Evolutionary conservation across 2,329 filamentous ascomycete genomes (phyloP), one percentile per base, ranked within the genome.

Genomic region (Phialophora macrospora): DNA sequence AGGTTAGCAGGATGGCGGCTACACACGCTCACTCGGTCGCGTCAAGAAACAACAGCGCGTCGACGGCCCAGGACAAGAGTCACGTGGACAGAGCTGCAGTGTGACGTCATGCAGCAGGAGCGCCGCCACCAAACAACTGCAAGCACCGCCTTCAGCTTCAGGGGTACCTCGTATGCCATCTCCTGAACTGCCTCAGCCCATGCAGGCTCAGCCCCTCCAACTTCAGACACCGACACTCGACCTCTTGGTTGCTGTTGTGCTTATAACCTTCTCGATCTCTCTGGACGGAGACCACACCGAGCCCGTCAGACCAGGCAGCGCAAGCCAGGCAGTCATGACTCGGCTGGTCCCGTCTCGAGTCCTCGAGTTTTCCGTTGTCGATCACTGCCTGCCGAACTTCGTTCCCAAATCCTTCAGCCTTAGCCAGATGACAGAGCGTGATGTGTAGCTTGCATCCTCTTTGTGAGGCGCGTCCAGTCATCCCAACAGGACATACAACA

Each of bases 61-160:
- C 38, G 38, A 2, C 38, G 17, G 17, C 17, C 3, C 14, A 41
- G n/a, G n/a, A 41, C 38, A 41, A 6, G 17, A 44, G 38, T 44
- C 38, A 44, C 38, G 38, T 44, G 38, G 7, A 44, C 5, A 2
- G 11, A 2, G 6, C 56, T 59, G 56, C 17, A 20, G 20, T 1
- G 17, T 59, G 56, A 59, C 46, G 56, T 59, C 56, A 59, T 49
- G 24, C 38, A 8, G n/a, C 9, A 20, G 8, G 6, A 12, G 48
- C 48, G 20, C 48, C 48, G 20, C 14, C 7, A 20, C n/a, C 56
- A 32, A 32, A 5, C 12, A 28, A 32, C 24, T 3, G 24, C 41
- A 4, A n/a, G 58, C 58, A 60, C 58, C 49, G 58, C 58, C 58
- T 60, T 46, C 49, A 52, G 58, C 44, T 30, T 54, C 44, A 54